These are phyloP conservation scores for Kuraishia borneana DNA, from an alignment of 805 yeast genomes.

Conservation along the genomic window DNA sequence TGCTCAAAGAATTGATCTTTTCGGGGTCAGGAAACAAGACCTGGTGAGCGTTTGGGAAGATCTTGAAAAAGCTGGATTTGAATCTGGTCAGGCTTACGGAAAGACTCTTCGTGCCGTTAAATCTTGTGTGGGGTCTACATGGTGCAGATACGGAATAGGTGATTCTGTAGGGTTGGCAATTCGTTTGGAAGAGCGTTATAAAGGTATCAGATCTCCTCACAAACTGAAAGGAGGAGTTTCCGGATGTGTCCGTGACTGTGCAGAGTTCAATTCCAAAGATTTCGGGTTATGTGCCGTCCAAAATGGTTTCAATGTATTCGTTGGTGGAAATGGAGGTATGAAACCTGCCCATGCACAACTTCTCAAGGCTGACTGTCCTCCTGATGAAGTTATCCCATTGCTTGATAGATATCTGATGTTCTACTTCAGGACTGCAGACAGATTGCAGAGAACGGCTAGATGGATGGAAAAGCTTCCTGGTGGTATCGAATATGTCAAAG, in stretches of 20 bases:
- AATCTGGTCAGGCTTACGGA: slow-evolving; percentile 27
- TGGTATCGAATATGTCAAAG: slow-evolving; percentile 22
- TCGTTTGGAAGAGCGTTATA: slow-evolving; percentile 24
- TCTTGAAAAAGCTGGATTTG: slow-evolving; percentile 19
- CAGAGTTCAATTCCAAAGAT: slow-evolving; percentile 25
- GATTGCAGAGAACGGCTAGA: slow-evolving; percentile 25
- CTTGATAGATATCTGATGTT: slow-evolving; percentile 26
- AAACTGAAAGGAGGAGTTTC: slow-evolving; percentile 26
- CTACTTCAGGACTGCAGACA: slow-evolving; percentile 24
- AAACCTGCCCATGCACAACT: slow-evolving; percentile 26
- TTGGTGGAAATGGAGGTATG: slow-evolving; percentile 29
- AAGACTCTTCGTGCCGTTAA: slow-evolving; percentile 24
- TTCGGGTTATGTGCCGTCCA: slow-evolving; percentile 25
- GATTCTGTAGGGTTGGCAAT: slow-evolving; percentile 27
- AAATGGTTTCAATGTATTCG: slow-evolving; percentile 23
- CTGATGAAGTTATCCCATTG: slow-evolving; percentile 23
- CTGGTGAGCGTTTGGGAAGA: slow-evolving; percentile 21
- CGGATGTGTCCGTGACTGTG: slow-evolving; percentile 27
- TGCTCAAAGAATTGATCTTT: slow-evolving; percentile 22
- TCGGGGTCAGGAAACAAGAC: slow-evolving; percentile 22
- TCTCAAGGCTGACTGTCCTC: slow-evolving; percentile 20
- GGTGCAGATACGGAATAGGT: slow-evolving; percentile 27
- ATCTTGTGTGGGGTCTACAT: slow-evolving; percentile 26
- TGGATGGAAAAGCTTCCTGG: slow-evolving; percentile 25
- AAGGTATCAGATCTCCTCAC: slow-evolving; percentile 25